Base-by-base conservation (phyloP, 345 rosid species). In the Eucalyptus pauciflora region DNA sequence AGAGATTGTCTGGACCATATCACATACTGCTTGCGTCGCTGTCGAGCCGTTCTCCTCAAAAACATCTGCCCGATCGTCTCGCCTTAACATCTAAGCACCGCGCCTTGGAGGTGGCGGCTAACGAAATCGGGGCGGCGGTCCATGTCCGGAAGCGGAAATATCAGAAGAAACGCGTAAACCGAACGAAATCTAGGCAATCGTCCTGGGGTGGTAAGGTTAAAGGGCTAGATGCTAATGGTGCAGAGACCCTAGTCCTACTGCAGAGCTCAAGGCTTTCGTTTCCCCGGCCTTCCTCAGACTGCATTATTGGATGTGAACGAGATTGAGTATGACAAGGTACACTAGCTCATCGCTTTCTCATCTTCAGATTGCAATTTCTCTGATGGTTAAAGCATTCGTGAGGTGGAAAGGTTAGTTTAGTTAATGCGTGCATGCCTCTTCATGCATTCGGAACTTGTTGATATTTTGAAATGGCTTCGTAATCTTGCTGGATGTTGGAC, bases 151-250 rank as follows among this genome's bases (percentile, higher is more conserved):
- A 92, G 92, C 95, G 90, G 89, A 97, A 93, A 92, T 93, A 92
- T 90, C 90, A 93, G 91, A 93, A 89, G 89, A 95, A 90, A 88
- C 93, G 86, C 50, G 87, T 88, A 14, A 93, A 91, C 86, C 93
- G 90, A 87, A 71, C 56, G 37, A 97, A 95, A 90, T 87, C 51
- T 31, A 92, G 90, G 93, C 96, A 90, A 52, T 88, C 95, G 13
- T 91, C 98, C 54, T 96, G 99, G 99, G 93, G 98, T n/a, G 97
- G 97, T 91, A 96, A 96, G 93, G 99, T 98, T 50, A 96, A 96
- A 91, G 98, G 96, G 80, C 95, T 95, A 43, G 97, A 95, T 87
- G 90, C 94, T 50, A 95, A 94, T 91, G 51, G 88, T 12, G 95
- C 98, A 37, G 96, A 97, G 91, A 95, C 94, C n/a, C 95, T 52